Base-by-base conservation (phyloP, 1,284 basidiomycete species). In the Fomitopsis pinicola region DNA sequence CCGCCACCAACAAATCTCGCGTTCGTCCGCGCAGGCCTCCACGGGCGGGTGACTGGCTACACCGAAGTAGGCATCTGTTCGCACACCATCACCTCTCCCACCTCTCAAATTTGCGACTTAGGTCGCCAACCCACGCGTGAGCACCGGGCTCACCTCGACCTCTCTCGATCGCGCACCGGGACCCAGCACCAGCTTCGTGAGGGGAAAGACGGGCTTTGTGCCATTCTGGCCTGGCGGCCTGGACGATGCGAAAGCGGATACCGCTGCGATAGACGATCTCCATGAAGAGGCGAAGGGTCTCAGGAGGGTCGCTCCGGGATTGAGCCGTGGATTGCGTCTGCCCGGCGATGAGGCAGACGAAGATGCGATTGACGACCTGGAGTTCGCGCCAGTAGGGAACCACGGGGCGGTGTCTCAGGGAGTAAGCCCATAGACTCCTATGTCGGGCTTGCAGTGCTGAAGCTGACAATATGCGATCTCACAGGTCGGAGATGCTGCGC, bases 211-310 rank as follows among this genome's bases (percentile, higher is more conserved):
- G 36, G 91, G 92, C 28, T 88, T 96, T 74, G 86, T 97, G 2
- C 96, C 96, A 0, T 97, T 97, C 75, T 84, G 88, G 77, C 95
- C 95, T 8, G 96, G 96, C 58, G 95, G 96, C 9, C 78, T 97
- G 30, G 89, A 91, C 54, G 85, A 86, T 66, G 76, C 78, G 2
- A 64, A 79, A n/a, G 68, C 79, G 59, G 75, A 75, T 35, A 69
- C 76, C 19, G 69, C 69, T 48, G 76, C 76, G 52, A 66, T 75
- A 14, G 69, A 70, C 17, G 69, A 73, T 8, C 70, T 75, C 30
- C 70, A 72, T 22, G 73, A 75, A 56, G 66, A 63, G 17, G 69
- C 68, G 26, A 82, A 80, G 65, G 81, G 82, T n/a, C 72, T 91
- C 55, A 79, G 82, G 67, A 83, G 79, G 9, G 71, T 88, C 59